These are phyloP conservation scores for Raffaelea ambrosiae DNA, from an alignment of 2,329 filamentous ascomycete genomes.

Conservation along the genomic window DNA sequence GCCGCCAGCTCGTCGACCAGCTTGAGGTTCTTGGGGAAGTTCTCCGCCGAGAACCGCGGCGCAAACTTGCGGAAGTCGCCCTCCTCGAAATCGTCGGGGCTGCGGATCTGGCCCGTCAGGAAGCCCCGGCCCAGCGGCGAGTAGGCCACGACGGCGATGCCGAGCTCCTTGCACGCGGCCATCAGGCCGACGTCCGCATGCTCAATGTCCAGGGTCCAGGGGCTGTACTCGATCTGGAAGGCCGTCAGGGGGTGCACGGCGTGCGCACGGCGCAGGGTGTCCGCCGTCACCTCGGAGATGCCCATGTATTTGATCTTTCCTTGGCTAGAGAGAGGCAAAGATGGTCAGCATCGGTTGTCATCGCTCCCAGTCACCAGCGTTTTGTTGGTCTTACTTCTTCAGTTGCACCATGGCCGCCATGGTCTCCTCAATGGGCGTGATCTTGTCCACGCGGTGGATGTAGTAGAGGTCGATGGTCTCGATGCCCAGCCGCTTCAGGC, in stretches of 20 bases:
- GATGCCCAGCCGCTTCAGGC: slow-evolving; percentile 37
- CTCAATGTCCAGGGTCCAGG: slow-evolving; percentile 52
- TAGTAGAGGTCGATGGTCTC: slow-evolving; percentile 48
- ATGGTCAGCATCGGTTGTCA: too few relatives aligned
- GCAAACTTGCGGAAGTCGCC: slow-evolving; percentile 12
- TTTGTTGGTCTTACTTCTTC: slow-evolving; percentile 21
- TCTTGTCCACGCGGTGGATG: slow-evolving; percentile 37
- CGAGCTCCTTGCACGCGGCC: slow-evolving; percentile 35
- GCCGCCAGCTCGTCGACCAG: slow-evolving; percentile 17
- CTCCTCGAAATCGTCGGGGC: slow-evolving; percentile 6
- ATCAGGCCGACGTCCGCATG: slow-evolving; percentile 30
- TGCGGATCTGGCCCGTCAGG: slow-evolving; percentile 26
- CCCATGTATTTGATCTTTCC: slow-evolving; percentile 51
- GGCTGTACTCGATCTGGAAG: slow-evolving; percentile 46
- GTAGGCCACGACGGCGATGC: slow-evolving; percentile 30
- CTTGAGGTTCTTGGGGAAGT: slow-evolving; percentile 38
- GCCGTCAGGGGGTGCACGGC: slow-evolving; percentile 41
- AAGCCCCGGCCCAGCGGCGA: slow-evolving; percentile 33
- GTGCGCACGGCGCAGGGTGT: slow-evolving; percentile 41
- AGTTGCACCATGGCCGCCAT: slow-evolving; percentile 39
- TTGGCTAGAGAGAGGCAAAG: slow-evolving; percentile 20
- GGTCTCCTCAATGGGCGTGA: slow-evolving; percentile 35
- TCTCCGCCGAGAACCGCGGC: slow-evolving; percentile 34
- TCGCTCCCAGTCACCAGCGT: too few relatives aligned
- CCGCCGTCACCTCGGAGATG: slow-evolving; percentile 40